Conservation (phyloP, 139 green algal genomes). For the Chlorokybus atmophyticus region DNA sequence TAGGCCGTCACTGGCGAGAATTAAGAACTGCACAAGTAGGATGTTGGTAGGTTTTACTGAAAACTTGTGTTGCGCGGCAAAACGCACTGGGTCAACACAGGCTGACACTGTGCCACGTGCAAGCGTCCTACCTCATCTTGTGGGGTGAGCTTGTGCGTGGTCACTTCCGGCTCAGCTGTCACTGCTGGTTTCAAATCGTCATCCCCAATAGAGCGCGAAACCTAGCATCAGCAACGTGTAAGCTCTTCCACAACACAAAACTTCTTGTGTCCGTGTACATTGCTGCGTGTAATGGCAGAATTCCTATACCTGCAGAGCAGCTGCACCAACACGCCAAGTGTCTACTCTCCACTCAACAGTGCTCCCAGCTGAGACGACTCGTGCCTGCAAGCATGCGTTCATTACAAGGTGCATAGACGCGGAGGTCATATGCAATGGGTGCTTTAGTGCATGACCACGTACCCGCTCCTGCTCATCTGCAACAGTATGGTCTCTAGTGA, state of each 20-base stretch:
- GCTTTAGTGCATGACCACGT: too few species aligned
- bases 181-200: constrained; percentile 52
- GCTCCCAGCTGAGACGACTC: too few species aligned
- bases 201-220: constrained; percentile 88
- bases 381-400: too few species aligned
- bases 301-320: constrained; percentile 40
- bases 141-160: constrained; percentile 17
- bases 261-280: too few species aligned
- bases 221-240: constrained; percentile 50
- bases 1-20: constrained; percentile 70
- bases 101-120: background rate
- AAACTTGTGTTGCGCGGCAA: background rate
- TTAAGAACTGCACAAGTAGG: background rate
- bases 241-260: too few species aligned
- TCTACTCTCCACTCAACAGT: constrained; percentile 26
- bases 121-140: constrained; percentile 53
- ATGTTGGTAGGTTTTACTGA: background rate
- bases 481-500: too few species aligned
- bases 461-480: too few species aligned
- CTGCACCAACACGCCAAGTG: constrained; percentile 19
- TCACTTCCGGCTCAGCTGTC: constrained; percentile 63
- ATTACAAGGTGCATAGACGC: too few species aligned
- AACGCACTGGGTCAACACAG: background rate
- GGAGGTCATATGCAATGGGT: too few species aligned
- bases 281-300: too few species aligned